Evolutionary conservation across 305 asterid genomes (phyloP), one percentile per base, ranked within the genome.

Genomic region (Fraxinus albicans): DNA sequence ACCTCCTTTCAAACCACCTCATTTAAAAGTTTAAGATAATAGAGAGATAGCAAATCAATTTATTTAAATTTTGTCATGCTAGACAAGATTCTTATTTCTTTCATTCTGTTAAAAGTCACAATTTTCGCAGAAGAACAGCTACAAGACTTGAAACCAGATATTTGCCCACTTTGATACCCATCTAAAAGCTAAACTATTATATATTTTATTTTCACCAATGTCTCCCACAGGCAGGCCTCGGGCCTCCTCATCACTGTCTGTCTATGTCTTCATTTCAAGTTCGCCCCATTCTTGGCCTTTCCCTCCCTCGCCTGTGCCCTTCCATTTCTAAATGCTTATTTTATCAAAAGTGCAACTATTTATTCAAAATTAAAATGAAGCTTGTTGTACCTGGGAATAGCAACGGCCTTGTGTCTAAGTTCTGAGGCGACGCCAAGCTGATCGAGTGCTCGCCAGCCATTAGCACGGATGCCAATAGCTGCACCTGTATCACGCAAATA

Each of bases 381-480:
- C 3, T 42, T 42, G 3, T 42, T 42, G 53, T 42, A 88, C 91
- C 88, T 78, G 4, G 77, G 86, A 63, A 88, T 4, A 50, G 78
- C 77, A 80, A 85, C 40, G 74, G 91, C 85, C 25, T 76, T 83
- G 15, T 80, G 76, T 81, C 90, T 83, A 6, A 88, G 90, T n/a
- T 67, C 72, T 6, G 79, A n/a, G 69, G 82, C 86, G 19, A 88
- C 89, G n/a, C 90, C 90, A 53, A 86, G 90, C 82, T 85, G 84
- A 73, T 85, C 88, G n/a, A 88, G 87, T 69, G 91, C 91, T n/a
- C 87, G 81, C 91, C 91, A 88, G 4, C 91, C 91, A 60, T 88
- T 88, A 21, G 82, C 40, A 3, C 42, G 8, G 47, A 88, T 13
- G 34, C 85, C 87, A 23, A 86, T 83, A 4, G 85, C 88, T 63